Conservation (phyloP, 169 alveolate genomes). For the Plasmodium gallinaceum region DNA sequence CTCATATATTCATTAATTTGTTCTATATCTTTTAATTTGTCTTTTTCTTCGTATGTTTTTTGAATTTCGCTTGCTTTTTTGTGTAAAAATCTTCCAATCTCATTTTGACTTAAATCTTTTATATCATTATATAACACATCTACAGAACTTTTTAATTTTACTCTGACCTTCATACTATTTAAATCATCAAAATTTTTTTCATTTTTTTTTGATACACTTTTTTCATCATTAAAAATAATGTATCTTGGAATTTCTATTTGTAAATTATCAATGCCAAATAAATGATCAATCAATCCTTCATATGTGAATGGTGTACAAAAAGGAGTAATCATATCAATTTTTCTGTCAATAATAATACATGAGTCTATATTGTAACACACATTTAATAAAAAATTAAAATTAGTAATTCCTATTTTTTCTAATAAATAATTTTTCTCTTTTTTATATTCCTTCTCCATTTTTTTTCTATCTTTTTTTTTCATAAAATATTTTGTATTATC, state of each 20-base stretch:
- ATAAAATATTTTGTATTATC: constrained; percentile 46
- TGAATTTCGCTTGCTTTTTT: constrained; percentile 90
- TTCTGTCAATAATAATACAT: constrained; percentile 84
- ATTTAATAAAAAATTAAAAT: constrained; percentile 39
- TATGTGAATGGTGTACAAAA: constrained; percentile 88
- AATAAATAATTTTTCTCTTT: constrained; percentile 54
- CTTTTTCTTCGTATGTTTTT: constrained; percentile 89
- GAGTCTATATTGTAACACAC: constrained; percentile 35
- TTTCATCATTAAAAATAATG: constrained; percentile 47
- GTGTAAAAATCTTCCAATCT: constrained; percentile 88
- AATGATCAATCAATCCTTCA: constrained; percentile 86
- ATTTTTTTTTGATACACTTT: not conserved
- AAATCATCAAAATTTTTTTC: not conserved
- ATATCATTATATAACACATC: constrained; percentile 85
- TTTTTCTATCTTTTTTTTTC: constrained; percentile 50
- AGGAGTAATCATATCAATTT: constrained; percentile 86
- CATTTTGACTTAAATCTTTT: constrained; percentile 86
- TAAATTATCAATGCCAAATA: constrained; percentile 81
- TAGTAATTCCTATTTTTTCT: constrained; percentile 39
- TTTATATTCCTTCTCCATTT: constrained; percentile 17
- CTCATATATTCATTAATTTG: constrained; percentile 90
- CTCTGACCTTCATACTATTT: constrained; percentile 16
- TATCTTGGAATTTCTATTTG: constrained; percentile 84
- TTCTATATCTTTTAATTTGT: constrained; percentile 86
- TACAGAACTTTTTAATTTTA: constrained; percentile 70